These are phyloP conservation scores for Lecanosticta acicola DNA, from an alignment of 2,329 filamentous ascomycete species.

Conservation along the genomic window DNA sequence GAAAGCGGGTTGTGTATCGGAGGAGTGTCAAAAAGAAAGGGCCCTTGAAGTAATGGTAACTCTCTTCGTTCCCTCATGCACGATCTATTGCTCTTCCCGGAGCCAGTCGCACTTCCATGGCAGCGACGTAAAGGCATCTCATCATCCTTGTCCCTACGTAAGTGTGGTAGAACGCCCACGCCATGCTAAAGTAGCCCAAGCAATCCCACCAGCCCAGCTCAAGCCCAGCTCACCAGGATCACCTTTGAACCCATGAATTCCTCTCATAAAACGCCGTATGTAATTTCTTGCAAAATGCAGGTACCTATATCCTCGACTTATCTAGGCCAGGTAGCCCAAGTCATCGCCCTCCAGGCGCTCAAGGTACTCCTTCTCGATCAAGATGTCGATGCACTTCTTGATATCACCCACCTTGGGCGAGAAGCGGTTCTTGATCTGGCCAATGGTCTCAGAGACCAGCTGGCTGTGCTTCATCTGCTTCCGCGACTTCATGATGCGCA, in stretches of 20 bases:
- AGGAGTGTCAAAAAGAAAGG: not conserved
- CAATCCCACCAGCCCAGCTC: not conserved
- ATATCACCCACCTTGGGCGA: conserved; percentile 90
- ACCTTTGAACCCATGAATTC: too few relatives aligned
- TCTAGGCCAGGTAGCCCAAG: conserved; percentile 82
- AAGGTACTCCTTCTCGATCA: conserved; percentile 97
- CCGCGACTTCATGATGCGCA: conserved; percentile 98
- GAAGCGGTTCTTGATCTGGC: conserved; percentile 88
- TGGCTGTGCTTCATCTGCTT: conserved; percentile 98
- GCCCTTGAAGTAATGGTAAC: not conserved
- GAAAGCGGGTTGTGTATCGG: too few relatives aligned
- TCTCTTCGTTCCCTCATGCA: not conserved
- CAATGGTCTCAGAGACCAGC: conserved; percentile 90
- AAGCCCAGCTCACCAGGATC: not conserved
- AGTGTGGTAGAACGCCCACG: conserved; percentile 23
- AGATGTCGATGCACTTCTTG: conserved; percentile 98
- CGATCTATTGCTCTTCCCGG: not conserved
- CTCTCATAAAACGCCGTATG: not conserved
- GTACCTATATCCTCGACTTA: not conserved
- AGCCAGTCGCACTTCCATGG: not conserved
- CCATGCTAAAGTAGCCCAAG: conserved; percentile 23
- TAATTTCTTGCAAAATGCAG: not conserved
- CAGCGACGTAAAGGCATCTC: not conserved
- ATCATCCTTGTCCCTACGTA: not conserved
- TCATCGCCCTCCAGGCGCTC: conserved; percentile 93